These are phyloP conservation scores for Hypoxylon fuscum DNA, from an alignment of 495 filamentous ascomycete species.

Conservation along the genomic window DNA sequence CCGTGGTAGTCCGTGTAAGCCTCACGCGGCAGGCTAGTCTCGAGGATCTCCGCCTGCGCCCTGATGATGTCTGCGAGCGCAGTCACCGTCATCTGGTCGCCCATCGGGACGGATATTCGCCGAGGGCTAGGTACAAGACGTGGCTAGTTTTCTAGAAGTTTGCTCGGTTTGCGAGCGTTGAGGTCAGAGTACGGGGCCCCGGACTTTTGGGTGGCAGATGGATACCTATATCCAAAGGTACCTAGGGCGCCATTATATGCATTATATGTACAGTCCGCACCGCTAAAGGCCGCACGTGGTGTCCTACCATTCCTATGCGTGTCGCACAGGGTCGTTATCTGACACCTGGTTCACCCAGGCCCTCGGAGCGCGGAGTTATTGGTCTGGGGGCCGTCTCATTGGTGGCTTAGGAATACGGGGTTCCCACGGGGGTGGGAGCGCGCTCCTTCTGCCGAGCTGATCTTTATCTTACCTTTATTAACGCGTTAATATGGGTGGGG, in stretches of 20 bases:
- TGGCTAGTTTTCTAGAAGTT: conserved; percentile 3
- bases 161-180: conserved; percentile 1
- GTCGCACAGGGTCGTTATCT: conserved; percentile 35
- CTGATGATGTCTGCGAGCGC: conserved; percentile 39
- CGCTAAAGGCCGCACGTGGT: conserved; percentile 33
- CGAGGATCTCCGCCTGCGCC: conserved; percentile 35
- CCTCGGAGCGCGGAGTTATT: conserved; percentile 38
- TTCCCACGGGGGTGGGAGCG: conserved; percentile 26
- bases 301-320: conserved; percentile 20
- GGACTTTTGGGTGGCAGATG: conserved; percentile 4
- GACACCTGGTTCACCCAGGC: conserved; percentile 5
- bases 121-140: neutral
- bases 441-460: conserved; percentile 3
- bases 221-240: neutral
- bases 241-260: conserved; percentile 22
- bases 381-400: conserved; percentile 10
- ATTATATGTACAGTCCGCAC: conserved; percentile 34
- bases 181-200: conserved; percentile 7
- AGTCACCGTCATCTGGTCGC: conserved; percentile 39
- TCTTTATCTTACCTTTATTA: neutral
- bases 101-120: conserved; percentile 22
- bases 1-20: conserved; percentile 37
- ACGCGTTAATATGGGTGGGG: too few relatives aligned
- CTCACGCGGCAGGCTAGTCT: conserved; percentile 31
- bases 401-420: conserved; percentile 17